Percentiles rank a stretch among this genome's conserved stretches.
These are phyloP conservation scores for Fusarium continuum DNA, from an alignment of 2,329 filamentous ascomycete genomes.

Conservation along the genomic window DNA sequence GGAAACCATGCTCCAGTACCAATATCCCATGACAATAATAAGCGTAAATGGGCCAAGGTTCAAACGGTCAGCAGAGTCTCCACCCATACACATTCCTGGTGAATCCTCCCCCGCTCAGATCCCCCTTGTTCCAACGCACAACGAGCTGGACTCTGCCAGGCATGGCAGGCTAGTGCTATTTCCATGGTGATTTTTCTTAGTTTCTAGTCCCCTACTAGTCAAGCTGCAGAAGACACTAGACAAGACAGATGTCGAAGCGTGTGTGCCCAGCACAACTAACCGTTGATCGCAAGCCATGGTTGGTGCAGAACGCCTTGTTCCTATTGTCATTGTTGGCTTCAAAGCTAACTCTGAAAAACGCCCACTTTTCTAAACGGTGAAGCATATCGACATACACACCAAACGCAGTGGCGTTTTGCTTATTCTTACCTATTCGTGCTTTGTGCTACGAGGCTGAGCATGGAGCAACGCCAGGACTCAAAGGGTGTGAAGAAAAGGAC, in stretches of 20 bases:
- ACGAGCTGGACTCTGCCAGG: background rate
- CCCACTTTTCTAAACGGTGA: slow-evolving; percentile 21
- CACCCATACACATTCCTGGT: background rate
- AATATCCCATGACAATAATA: slow-evolving; percentile 9
- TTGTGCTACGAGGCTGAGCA: background rate
- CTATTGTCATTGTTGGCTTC: slow-evolving; percentile 29
- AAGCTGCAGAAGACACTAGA: slow-evolving; percentile 11
- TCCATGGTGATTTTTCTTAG: background rate
- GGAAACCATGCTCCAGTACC: background rate
- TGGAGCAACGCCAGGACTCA: background rate
- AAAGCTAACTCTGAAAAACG: slow-evolving; percentile 4
- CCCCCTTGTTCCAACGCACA: background rate
- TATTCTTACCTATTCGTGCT: slow-evolving; percentile 24
- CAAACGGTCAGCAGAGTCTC: background rate
- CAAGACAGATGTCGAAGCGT: background rate
- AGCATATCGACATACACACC: slow-evolving; percentile 20
- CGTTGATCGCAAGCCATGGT: slow-evolving; percentile 27
- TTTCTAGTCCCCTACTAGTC: slow-evolving; percentile 1
- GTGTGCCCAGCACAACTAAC: slow-evolving; percentile 10
- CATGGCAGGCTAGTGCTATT: background rate
- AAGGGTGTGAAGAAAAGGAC: background rate
- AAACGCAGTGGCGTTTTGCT: slow-evolving; percentile 18
- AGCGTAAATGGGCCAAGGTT: slow-evolving; percentile 7
- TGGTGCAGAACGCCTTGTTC: slow-evolving; percentile 32
- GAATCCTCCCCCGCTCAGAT: background rate